Percentiles rank a stretch among this genome's conserved stretches.
These are phyloP conservation scores for Abortiporus biennis DNA, from an alignment of 1,284 basidiomycete species.

Conservation along the genomic window DNA sequence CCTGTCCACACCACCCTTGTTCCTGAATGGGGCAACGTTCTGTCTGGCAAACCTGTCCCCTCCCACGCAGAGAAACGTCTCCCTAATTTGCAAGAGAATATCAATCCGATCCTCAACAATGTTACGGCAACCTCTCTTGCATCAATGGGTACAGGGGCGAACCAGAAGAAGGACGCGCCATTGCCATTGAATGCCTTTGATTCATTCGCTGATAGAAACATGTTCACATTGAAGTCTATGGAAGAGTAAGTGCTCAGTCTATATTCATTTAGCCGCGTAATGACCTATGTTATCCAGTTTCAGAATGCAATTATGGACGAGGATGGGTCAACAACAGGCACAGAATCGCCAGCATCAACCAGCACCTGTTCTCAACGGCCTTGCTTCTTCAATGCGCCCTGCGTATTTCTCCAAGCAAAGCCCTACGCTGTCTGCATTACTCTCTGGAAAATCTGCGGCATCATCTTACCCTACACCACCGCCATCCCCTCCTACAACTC, in stretches of 20 bases:
- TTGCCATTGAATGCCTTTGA: conserved; percentile 38
- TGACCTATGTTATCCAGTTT: conserved; percentile 31
- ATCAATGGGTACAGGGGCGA: conserved; percentile 8
- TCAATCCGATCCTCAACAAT: conserved; percentile 71
- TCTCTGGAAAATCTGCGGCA: conserved; percentile 40
- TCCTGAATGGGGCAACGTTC: conserved; percentile 41
- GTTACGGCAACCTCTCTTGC: conserved; percentile 11
- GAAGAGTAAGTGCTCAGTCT: conserved; percentile 54
- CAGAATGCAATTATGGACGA: conserved; percentile 84
- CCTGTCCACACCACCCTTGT: conserved; percentile 83
- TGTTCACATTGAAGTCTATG: conserved; percentile 78
- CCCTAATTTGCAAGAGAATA: conserved; percentile 62
- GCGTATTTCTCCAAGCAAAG: conserved; percentile 40
- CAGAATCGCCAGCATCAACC: conserved; percentile 23
- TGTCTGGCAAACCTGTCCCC: conserved; percentile 28
- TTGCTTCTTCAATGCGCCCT: conserved; percentile 48
- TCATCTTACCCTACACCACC: conserved; percentile 27
- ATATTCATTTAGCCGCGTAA: not conserved
- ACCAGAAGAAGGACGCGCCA: conserved; percentile 6
- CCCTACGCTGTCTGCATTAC: conserved; percentile 32
- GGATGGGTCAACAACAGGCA: conserved; percentile 52
- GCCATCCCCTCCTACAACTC: conserved; percentile 18
- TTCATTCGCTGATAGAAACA: conserved; percentile 68
- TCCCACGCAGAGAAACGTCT: conserved; percentile 18
- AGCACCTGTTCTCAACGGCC: conserved; percentile 34